Percentiles rank a stretch among this genome's conserved stretches.
phyloP scores from a whole-genome alignment of 2,329 filamentous ascomycete species.

The Cladosporium phlei region DNA sequence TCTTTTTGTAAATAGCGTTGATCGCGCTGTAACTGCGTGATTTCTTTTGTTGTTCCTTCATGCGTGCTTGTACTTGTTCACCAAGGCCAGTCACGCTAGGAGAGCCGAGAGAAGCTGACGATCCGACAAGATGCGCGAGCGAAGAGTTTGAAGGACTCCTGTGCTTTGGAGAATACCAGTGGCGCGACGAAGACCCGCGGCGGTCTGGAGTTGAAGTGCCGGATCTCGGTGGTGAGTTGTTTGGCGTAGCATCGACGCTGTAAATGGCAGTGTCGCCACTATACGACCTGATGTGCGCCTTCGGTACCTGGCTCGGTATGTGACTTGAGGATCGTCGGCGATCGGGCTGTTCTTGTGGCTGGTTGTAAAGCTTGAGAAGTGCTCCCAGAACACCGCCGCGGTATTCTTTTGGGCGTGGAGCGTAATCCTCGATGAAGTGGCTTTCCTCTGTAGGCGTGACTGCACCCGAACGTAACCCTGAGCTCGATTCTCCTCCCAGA shows the following conservation, averaged over 20 bases:
- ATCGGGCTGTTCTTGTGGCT: constrained; percentile 12
- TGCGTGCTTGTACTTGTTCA: constrained; percentile 38
- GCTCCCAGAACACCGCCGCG: constrained; percentile 69
- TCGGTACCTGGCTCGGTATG: constrained; percentile 10
- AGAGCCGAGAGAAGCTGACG: constrained; percentile 40
- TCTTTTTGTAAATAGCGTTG: constrained; percentile 31
- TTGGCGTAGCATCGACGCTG: constrained; percentile 10
- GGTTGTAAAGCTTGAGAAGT: constrained; percentile 65
- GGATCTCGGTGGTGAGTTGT: constrained; percentile 39
- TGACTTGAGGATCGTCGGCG: constrained; percentile 15
- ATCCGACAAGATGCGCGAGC: constrained; percentile 41
- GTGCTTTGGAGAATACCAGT: constrained; percentile 34
- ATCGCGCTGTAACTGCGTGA: constrained; percentile 30
- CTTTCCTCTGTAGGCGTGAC: constrained; percentile 45
- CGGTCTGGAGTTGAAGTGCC: constrained; percentile 39
- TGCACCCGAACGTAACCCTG: constrained; percentile 38
- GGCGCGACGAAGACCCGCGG: constrained; percentile 20
- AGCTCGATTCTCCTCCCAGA: constrained; percentile 13
- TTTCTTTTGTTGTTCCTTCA: constrained; percentile 34
- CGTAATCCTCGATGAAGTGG: constrained; percentile 57
- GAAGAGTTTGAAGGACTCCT: constrained; percentile 37
- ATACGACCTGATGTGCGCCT: constrained; percentile 13
- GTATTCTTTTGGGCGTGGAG: constrained; percentile 63
- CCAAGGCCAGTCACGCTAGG: constrained; percentile 39
- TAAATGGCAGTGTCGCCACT: constrained; percentile 13